phyloP scores from a whole-genome alignment of 2,329 filamentous ascomycete genomes.

The Claviceps maximensis region DNA sequence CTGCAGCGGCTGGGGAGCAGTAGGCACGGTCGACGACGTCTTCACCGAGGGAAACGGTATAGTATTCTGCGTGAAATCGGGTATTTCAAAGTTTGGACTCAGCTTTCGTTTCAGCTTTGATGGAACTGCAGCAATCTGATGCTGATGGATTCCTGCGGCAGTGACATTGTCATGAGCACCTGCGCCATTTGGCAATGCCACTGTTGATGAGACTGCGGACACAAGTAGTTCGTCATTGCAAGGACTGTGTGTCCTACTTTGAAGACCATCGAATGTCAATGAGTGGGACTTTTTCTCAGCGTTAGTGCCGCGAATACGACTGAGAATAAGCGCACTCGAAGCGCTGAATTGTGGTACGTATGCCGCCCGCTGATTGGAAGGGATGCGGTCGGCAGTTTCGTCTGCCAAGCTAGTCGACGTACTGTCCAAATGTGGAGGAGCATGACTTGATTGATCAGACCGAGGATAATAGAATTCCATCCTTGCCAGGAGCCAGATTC shows the following conservation, averaged over 20 bases:
- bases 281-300: too few relatives aligned
- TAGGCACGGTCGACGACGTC: not conserved
- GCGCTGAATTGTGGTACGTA: conserved; percentile 6
- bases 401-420: not conserved
- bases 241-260: not conserved
- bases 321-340: conserved; percentile 1
- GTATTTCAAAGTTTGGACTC: conserved; percentile 6
- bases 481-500: not conserved
- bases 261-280: not conserved
- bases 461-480: not conserved
- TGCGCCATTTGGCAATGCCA: not conserved
- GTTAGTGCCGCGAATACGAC: conserved; percentile 1
- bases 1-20: not conserved
- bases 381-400: not conserved
- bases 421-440: not conserved
- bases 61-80: conserved; percentile 21
- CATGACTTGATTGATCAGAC: not conserved
- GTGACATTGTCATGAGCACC: too few relatives aligned
- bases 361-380: not conserved
- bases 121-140: not conserved
- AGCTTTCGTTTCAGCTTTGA: conserved; percentile 18
- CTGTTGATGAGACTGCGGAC: not conserved
- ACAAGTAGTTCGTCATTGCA: too few relatives aligned
- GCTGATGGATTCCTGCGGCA: not conserved
- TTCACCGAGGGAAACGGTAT: conserved; percentile 15